phyloP scores from a whole-genome alignment of 768 basidiomycete species.

The Scleroderma citrinum region DNA sequence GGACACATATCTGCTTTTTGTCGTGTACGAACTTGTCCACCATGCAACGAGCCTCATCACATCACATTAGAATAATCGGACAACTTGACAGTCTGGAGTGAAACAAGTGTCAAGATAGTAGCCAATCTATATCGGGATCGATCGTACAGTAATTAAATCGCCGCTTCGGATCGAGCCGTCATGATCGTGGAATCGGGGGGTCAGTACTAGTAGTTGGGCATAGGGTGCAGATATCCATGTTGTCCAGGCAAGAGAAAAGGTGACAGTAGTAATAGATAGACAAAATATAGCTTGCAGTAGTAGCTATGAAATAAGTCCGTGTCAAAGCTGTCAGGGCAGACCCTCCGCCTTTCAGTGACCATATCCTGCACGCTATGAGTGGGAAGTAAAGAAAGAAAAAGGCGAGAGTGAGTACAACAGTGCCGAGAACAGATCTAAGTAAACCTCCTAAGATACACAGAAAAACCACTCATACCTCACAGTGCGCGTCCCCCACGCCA shows the following conservation, averaged over 20 bases:
- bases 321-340: background rate
- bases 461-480: conserved; percentile 18
- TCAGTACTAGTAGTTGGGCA: too few relatives aligned
- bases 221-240: too few relatives aligned
- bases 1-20: background rate
- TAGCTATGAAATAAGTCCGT: background rate
- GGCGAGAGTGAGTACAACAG: conserved; percentile 11
- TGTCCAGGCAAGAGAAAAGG: background rate
- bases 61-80: background rate
- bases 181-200: too few relatives aligned
- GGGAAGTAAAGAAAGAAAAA: background rate
- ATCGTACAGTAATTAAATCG: background rate
- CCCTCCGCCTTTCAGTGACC: too few relatives aligned
- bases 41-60: background rate
- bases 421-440: background rate
- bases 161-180: background rate
- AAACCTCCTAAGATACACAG: conserved; percentile 9
- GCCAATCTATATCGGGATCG: background rate
- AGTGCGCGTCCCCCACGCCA: conserved; percentile 13
- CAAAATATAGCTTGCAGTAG: background rate
- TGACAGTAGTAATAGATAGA: background rate
- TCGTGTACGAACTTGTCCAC: background rate
- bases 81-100: background rate
- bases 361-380: too few relatives aligned
- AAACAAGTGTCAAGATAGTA: background rate